Conservation (phyloP, 495 filamentous ascomycete genomes). For the Darksidea phi region DNA sequence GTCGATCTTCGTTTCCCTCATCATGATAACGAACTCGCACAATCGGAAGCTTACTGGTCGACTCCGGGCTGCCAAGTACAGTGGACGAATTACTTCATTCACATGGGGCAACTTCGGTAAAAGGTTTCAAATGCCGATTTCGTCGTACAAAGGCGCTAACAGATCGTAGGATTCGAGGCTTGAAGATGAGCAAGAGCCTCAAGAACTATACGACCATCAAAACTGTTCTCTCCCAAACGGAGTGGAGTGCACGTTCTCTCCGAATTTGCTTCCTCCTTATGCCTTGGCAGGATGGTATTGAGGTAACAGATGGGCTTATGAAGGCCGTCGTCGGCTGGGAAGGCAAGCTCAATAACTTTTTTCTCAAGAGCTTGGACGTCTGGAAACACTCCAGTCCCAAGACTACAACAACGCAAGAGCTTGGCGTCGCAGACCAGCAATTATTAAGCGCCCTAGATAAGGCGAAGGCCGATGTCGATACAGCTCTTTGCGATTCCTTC, state of each 20-base stretch:
- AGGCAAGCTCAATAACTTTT: constrained; percentile 81
- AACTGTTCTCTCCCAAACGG: constrained; percentile 68
- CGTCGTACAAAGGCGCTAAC: constrained; percentile 11
- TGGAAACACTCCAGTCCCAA: constrained; percentile 36
- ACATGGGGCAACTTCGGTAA: constrained; percentile 79
- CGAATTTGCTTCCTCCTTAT: constrained; percentile 84
- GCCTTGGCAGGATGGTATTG: constrained; percentile 83
- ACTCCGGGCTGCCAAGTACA: constrained; percentile 43
- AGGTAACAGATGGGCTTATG: constrained; percentile 79
- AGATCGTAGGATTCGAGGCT: constrained; percentile 63
- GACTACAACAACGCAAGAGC: background rate
- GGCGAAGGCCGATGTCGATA: constrained; percentile 61
- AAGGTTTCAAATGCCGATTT: constrained; percentile 16
- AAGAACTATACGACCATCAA: constrained; percentile 95
- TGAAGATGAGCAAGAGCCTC: constrained; percentile 90
- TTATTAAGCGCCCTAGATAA: constrained; percentile 54
- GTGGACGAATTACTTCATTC: constrained; percentile 93
- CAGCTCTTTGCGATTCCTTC: constrained; percentile 82
- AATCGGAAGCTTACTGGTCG: constrained; percentile 83
- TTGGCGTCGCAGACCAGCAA: constrained; percentile 10
- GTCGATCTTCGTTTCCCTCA: constrained; percentile 92
- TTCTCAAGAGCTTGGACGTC: constrained; percentile 70
- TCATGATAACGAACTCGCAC: constrained; percentile 82
- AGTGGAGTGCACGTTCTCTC: constrained; percentile 75
- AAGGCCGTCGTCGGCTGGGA: constrained; percentile 76